Conservation (phyloP, 345 rosid species). For the Eucalyptus tenuipes region DNA sequence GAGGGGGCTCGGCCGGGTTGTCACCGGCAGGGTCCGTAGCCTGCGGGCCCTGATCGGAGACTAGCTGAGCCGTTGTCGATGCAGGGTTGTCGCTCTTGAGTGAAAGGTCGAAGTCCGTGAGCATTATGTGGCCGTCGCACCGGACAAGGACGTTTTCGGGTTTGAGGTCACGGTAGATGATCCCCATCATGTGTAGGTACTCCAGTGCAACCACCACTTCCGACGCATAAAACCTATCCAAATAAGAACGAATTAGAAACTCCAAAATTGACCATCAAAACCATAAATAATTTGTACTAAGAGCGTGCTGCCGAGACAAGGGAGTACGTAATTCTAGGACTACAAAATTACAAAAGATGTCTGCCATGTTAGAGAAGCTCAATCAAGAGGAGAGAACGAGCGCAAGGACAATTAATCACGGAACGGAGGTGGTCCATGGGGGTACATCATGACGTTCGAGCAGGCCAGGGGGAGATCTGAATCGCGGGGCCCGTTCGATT, state of each 20-base stretch:
- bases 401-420: background rate
- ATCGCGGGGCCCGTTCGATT: background rate
- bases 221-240: conserved; percentile 39
- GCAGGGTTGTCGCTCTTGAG: conserved; percentile 25
- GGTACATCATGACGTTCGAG: background rate
- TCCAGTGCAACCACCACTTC: conserved; percentile 45
- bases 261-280: background rate
- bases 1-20: background rate
- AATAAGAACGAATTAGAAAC: background rate
- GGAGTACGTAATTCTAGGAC: background rate
- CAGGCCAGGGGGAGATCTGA: background rate
- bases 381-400: background rate
- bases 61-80: conserved; percentile 23
- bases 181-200: conserved; percentile 59
- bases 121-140: conserved; percentile 56
- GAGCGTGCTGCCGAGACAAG: background rate
- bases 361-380: background rate
- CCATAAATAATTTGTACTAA: background rate
- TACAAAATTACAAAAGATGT: background rate
- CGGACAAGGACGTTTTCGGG: conserved; percentile 61
- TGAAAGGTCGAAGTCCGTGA: conserved; percentile 61
- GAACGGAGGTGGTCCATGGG: background rate
- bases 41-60: conserved; percentile 6
- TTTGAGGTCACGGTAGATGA: conserved; percentile 53
- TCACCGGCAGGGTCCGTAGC: background rate